A percentile compares a stretch with the other conserved stretches of the same genome.
phyloP scores from a whole-genome alignment of 2,329 filamentous ascomycete species.

The Pezicula rhizophila region DNA sequence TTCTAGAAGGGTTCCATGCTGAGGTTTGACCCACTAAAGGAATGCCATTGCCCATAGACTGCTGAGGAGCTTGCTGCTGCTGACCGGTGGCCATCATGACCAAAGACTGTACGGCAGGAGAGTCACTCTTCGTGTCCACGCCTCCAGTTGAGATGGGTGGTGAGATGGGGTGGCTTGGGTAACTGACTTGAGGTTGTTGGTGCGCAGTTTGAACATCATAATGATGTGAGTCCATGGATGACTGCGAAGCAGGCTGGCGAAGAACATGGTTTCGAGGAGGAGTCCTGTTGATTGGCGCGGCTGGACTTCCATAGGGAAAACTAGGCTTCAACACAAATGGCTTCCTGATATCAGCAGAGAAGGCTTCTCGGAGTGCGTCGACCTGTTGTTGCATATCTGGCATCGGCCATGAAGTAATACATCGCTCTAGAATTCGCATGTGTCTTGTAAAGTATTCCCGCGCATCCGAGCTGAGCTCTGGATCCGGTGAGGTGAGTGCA shows the following conservation, averaged over 20 bases:
- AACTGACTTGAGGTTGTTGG: conserved; percentile 57
- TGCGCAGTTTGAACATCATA: conserved; percentile 46
- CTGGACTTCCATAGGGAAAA: conserved; percentile 80
- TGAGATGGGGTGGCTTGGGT: conserved; percentile 66
- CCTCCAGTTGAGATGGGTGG: conserved; percentile 71
- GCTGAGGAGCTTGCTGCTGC: conserved; percentile 38
- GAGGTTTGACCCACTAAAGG: conserved; percentile 53
- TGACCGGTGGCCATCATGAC: conserved; percentile 58
- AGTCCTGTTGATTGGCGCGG: conserved; percentile 17
- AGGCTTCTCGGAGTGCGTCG: conserved; percentile 81
- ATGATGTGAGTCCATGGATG: conserved; percentile 33
- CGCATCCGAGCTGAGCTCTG: conserved; percentile 77
- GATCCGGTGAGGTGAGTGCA: conserved; percentile 87
- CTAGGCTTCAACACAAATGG: conserved; percentile 84
- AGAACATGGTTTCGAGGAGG: conserved; percentile 18
- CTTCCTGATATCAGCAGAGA: conserved; percentile 78
- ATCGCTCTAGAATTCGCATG: conserved; percentile 87
- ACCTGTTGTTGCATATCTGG: conserved; percentile 87
- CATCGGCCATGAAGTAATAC: conserved; percentile 78
- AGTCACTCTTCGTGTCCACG: conserved; percentile 71
- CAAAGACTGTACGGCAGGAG: conserved; percentile 65
- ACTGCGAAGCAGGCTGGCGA: conserved; percentile 17
- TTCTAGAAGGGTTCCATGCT: conserved; percentile 77
- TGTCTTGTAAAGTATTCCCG: conserved; percentile 86
- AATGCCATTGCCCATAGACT: conserved; percentile 48